Conservation (phyloP, 768 basidiomycete species). For the Russula olivacea region DNA sequence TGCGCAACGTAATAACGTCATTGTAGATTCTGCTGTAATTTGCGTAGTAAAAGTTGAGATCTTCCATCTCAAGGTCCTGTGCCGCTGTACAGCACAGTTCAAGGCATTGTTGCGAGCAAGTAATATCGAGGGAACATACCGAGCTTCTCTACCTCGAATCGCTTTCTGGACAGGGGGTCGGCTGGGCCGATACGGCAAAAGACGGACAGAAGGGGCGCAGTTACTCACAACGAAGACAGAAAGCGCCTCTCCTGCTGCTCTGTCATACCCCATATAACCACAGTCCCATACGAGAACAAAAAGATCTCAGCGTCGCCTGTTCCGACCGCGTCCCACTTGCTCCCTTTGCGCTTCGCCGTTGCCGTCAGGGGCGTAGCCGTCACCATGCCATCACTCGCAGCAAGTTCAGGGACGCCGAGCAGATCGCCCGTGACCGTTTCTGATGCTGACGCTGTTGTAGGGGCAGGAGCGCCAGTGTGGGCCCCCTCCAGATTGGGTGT, state of each 20-base stretch:
- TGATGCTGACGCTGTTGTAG: neutral
- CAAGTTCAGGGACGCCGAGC: slow-evolving; percentile 68
- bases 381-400: neutral
- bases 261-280: slow-evolving; percentile 98
- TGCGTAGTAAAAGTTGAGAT: slow-evolving; percentile 94
- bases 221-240: slow-evolving; percentile 77
- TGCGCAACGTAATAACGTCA: slow-evolving; percentile 91
- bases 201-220: neutral
- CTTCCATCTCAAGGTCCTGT: slow-evolving; percentile 94
- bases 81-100: slow-evolving; percentile 44
- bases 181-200: slow-evolving; percentile 17
- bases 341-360: slow-evolving; percentile 44
- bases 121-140: slow-evolving; percentile 38
- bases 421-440: slow-evolving; percentile 53
- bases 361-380: slow-evolving; percentile 27
- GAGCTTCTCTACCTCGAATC: slow-evolving; percentile 89
- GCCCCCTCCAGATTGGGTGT: slow-evolving; percentile 6
- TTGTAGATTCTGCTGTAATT: slow-evolving; percentile 98
- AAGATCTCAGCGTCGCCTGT: slow-evolving; percentile 82
- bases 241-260: slow-evolving; percentile 89
- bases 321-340: slow-evolving; percentile 55
- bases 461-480: neutral
- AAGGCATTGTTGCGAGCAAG: neutral
- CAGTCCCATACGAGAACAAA: slow-evolving; percentile 88
- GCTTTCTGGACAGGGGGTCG: slow-evolving; percentile 51